These are phyloP conservation scores for Paraphoma chrysanthemicola DNA, from an alignment of 2,329 filamentous ascomycete genomes.

Conservation along the genomic window DNA sequence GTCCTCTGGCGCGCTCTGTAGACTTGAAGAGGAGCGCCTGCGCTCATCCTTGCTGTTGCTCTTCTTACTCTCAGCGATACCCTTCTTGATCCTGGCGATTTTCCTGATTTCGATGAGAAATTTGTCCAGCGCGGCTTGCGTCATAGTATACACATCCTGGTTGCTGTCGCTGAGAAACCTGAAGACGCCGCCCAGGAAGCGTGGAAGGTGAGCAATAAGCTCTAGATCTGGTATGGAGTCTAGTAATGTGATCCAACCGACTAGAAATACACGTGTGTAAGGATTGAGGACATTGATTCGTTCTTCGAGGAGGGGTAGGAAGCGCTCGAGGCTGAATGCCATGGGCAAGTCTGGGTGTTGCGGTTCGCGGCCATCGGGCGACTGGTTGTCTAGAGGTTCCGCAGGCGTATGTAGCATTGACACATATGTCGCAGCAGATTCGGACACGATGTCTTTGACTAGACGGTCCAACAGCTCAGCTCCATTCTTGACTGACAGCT, in stretches of 20 bases:
- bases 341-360: constrained; percentile 65
- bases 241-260: constrained; percentile 92
- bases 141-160: constrained; percentile 91
- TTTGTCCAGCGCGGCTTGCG: constrained; percentile 84
- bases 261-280: constrained; percentile 92
- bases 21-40: constrained; percentile 70
- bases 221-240: constrained; percentile 98
- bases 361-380: constrained; percentile 24
- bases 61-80: constrained; percentile 84
- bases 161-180: constrained; percentile 93
- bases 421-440: constrained; percentile 93
- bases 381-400: constrained; percentile 56
- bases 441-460: constrained; percentile 94
- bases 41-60: constrained; percentile 69
- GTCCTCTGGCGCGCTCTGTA: constrained; percentile 38
- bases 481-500: constrained; percentile 97
- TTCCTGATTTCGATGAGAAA: constrained; percentile 94
- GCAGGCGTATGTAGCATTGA: constrained; percentile 77
- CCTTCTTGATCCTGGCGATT: constrained; percentile 90
- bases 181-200: constrained; percentile 87
- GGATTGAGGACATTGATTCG: constrained; percentile 94
- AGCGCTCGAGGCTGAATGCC: constrained; percentile 88
- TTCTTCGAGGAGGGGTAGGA: constrained; percentile 93
- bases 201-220: constrained; percentile 88
- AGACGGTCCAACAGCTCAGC: constrained; percentile 93